phyloP scores from a whole-genome alignment of 805 yeast genomes.

The Wickerhamomyces canadensis region DNA sequence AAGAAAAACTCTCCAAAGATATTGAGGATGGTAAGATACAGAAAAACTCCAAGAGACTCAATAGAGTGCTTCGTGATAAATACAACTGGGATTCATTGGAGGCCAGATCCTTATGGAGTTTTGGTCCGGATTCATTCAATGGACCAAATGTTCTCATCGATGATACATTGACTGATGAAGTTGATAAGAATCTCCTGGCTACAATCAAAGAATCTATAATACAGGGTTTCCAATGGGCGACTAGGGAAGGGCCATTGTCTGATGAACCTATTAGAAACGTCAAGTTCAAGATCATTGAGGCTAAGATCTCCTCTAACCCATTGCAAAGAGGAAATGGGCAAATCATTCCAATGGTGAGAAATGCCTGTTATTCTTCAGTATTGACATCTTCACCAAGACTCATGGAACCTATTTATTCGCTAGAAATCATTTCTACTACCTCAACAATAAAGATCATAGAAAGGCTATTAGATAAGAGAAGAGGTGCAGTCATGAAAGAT shows the following conservation, averaged over 20 bases:
- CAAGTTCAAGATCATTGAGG: constrained; percentile 65
- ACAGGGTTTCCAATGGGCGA: constrained; percentile 82
- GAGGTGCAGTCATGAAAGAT: constrained; percentile 55
- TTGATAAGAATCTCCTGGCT: constrained; percentile 46
- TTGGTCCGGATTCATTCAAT: constrained; percentile 49
- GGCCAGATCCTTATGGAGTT: constrained; percentile 76
- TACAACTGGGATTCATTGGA: constrained; percentile 82
- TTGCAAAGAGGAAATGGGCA: constrained; percentile 56
- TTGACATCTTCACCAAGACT: constrained; percentile 73
- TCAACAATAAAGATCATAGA: constrained; percentile 44
- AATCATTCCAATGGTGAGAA: constrained; percentile 73
- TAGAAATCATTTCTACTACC: constrained; percentile 50
- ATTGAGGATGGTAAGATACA: constrained; percentile 44
- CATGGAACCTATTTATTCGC: constrained; percentile 74
- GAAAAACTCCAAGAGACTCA: constrained; percentile 33
- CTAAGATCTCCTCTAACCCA: constrained; percentile 42
- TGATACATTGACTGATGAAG: constrained; percentile 71
- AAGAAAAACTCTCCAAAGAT: constrained; percentile 46
- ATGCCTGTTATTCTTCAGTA: constrained; percentile 79
- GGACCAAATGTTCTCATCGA: constrained; percentile 54
- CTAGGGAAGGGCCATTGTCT: constrained; percentile 86
- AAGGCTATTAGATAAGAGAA: constrained; percentile 49
- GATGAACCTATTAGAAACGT: constrained; percentile 74
- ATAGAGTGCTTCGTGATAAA: constrained; percentile 48
- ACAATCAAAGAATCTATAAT: constrained; percentile 48